Conservation (phyloP, 257 asterid species). For the Plantago major region DNA sequence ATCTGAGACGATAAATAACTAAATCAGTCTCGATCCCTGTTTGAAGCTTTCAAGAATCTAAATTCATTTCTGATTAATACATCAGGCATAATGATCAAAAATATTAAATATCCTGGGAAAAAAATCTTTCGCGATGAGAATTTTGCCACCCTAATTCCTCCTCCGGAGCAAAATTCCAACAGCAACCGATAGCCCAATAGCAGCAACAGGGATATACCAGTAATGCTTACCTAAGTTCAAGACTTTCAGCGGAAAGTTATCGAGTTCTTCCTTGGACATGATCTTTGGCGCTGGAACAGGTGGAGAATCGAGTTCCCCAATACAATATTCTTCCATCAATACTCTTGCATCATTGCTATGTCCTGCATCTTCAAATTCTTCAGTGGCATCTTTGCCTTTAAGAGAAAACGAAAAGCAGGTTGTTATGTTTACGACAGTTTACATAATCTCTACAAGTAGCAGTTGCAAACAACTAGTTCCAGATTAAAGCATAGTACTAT, state of each 20-base stretch:
- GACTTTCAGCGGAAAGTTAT: slow-evolving; percentile 29
- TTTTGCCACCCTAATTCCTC: slow-evolving; percentile 40
- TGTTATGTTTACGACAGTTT: slow-evolving; percentile 4
- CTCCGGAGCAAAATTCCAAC: slow-evolving; percentile 46
- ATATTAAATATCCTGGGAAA: slow-evolving; percentile 1
- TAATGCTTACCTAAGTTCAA: slow-evolving; percentile 53
- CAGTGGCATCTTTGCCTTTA: slow-evolving; percentile 85
- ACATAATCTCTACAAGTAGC: neutral
- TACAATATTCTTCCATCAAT: slow-evolving; percentile 65
- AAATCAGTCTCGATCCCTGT: too few relatives aligned
- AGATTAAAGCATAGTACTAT: neutral
- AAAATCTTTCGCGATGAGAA: slow-evolving; percentile 1
- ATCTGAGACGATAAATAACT: neutral
- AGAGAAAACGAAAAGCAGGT: slow-evolving; percentile 7
- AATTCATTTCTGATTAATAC: slow-evolving; percentile 3
- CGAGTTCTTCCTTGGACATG: slow-evolving; percentile 29
- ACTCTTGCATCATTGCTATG: slow-evolving; percentile 83
- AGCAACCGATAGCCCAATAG: slow-evolving; percentile 49
- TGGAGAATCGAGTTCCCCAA: slow-evolving; percentile 74
- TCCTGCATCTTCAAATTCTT: slow-evolving; percentile 95
- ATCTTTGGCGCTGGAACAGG: slow-evolving; percentile 55
- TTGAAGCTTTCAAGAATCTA: slow-evolving; percentile 7
- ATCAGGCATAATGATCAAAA: slow-evolving; percentile 2
- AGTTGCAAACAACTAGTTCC: neutral
- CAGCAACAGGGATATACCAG: slow-evolving; percentile 61